Percentiles rank a stretch among this genome's conserved stretches.
phyloP scores from a whole-genome alignment of 768 basidiomycete genomes.

The Kwoniella sp. region DNA sequence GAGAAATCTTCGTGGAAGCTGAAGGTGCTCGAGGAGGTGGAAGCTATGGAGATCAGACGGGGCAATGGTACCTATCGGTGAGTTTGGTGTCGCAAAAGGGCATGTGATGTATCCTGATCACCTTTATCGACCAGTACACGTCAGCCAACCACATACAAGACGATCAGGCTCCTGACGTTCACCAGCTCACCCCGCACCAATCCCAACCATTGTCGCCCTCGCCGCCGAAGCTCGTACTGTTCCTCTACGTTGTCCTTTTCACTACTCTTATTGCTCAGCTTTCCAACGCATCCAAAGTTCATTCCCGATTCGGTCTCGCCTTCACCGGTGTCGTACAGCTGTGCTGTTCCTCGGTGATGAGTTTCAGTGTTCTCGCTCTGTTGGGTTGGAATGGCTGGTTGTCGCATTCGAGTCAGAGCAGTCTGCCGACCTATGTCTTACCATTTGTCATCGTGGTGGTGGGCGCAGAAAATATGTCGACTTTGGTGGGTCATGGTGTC shows the following conservation, averaged over 20 bases:
- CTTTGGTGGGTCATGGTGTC: constrained; percentile 65
- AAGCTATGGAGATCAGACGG: constrained; percentile 19
- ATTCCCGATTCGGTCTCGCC: constrained; percentile 85
- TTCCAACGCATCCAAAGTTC: constrained; percentile 63
- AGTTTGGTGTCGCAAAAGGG: constrained; percentile 14
- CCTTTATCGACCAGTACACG: background rate
- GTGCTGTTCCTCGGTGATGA: constrained; percentile 87
- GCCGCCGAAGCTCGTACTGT: constrained; percentile 14
- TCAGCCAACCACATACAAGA: background rate
- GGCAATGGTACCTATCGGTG: constrained; percentile 40
- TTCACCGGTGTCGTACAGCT: constrained; percentile 93
- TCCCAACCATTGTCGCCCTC: constrained; percentile 8
- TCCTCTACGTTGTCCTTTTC: constrained; percentile 46
- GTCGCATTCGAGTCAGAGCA: constrained; percentile 24
- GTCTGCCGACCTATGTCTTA: constrained; percentile 62
- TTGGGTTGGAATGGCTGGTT: constrained; percentile 63
- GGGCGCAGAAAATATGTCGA: constrained; percentile 97
- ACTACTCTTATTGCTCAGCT: constrained; percentile 43
- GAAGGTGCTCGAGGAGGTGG: constrained; percentile 6
- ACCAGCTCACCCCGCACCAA: background rate
- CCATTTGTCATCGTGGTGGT: constrained; percentile 94
- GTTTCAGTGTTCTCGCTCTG: constrained; percentile 86
- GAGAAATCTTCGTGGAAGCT: constrained; percentile 41
- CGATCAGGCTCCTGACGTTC: background rate
- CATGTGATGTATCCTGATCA: background rate